Evolutionary conservation across 2,329 filamentous ascomycete species (phyloP).

Genomic region (Neonectria hederae): DNA sequence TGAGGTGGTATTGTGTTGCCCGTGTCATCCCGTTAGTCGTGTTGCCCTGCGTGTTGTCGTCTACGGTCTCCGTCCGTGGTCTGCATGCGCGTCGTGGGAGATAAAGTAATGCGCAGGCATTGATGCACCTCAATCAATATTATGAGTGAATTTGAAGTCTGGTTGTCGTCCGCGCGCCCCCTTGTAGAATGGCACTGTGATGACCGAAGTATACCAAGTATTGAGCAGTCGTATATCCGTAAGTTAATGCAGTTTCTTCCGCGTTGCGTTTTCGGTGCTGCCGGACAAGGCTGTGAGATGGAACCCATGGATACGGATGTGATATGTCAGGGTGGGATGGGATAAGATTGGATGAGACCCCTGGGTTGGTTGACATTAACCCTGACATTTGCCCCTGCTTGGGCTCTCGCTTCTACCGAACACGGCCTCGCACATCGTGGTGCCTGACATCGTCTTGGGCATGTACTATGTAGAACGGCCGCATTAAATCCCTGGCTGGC

Average conservation of each 20-base stretch:
- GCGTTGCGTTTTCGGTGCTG: conserved; percentile 5
- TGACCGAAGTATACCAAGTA: conserved; percentile 9
- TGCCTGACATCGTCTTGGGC: conserved; percentile 9
- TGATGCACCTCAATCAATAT: not conserved
- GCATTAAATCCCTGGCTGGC: conserved; percentile 2
- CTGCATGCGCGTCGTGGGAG: conserved; percentile 8
- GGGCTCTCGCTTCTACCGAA: conserved; percentile 14
- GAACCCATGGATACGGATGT: conserved; percentile 13
- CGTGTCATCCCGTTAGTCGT: conserved; percentile 10
- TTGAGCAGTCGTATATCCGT: conserved; percentile 7
- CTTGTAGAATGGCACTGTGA: conserved; percentile 16
- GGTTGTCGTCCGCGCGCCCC: not conserved
- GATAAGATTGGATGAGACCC: conserved; percentile 12
- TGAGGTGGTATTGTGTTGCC: not conserved
- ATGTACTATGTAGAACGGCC: conserved; percentile 7
- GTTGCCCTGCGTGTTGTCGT: conserved; percentile 3
- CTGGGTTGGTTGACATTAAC: conserved; percentile 24
- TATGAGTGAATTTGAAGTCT: not conserved
- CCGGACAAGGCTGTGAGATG: conserved; percentile 21
- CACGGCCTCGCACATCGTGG: not conserved
- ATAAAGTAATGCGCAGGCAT: conserved; percentile 9
- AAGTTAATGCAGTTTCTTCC: conserved; percentile 7
- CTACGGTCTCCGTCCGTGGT: not conserved
- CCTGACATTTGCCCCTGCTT: conserved; percentile 24
- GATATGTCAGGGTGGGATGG: conserved; percentile 1